Percentiles rank a stretch among this genome's conserved stretches.
These are phyloP conservation scores for Phaseolus coccineus DNA, from an alignment of 331 rosid species.

Conservation along the genomic window DNA sequence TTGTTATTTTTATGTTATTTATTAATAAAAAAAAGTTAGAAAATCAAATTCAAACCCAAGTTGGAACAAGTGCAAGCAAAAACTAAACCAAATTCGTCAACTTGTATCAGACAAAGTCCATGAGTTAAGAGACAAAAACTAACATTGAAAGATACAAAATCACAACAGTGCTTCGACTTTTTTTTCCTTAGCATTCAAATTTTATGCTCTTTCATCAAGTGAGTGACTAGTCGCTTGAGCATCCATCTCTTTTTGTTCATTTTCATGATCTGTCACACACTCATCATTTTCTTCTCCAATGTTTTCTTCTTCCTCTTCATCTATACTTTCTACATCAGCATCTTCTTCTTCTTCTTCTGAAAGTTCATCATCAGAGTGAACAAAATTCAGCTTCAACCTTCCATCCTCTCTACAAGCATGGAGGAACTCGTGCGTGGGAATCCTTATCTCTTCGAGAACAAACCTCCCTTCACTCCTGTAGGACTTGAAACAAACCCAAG, in stretches of 20 bases:
- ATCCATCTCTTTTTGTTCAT: constrained; percentile 43
- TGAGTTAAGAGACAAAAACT: not conserved
- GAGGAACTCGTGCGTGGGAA: constrained; percentile 73
- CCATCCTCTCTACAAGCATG: constrained; percentile 92
- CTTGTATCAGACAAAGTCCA: not conserved
- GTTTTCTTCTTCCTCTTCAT: constrained; percentile 36
- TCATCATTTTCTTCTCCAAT: constrained; percentile 28
- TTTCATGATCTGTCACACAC: constrained; percentile 30
- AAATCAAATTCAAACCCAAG: no score
- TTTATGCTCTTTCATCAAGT: constrained; percentile 33
- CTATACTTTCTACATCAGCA: constrained; percentile 21
- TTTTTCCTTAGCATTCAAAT: not conserved
- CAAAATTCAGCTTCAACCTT: constrained; percentile 78
- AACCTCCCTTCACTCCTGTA: constrained; percentile 86
- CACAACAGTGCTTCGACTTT: not conserved
- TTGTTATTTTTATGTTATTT: no score
- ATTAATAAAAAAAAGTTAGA: no score
- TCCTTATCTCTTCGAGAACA: constrained; percentile 77
- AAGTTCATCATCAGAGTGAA: constrained; percentile 58
- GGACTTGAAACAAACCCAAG: constrained; percentile 78
- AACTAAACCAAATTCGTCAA: not conserved
- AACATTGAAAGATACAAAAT: not conserved
- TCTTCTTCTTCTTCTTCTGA: constrained; percentile 54
- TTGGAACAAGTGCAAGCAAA: no score
- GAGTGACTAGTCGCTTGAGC: constrained; percentile 1